Conservation (phyloP, 331 rosid species). For the Spiraea crenata region DNA sequence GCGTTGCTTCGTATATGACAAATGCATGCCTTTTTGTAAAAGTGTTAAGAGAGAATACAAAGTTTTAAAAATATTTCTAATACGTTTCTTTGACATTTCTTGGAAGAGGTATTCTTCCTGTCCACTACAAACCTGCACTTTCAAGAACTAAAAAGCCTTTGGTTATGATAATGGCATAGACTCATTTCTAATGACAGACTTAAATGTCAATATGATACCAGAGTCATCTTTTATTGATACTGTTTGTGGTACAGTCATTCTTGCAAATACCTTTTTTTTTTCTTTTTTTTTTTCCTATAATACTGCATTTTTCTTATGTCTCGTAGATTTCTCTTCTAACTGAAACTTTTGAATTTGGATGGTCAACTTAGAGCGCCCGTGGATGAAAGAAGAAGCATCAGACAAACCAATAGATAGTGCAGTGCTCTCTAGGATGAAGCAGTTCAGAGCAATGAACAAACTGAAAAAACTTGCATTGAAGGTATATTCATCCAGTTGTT, state of each 20-base stretch:
- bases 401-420: conserved; percentile 94
- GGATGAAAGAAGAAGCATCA: conserved; percentile 88
- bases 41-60: too few species aligned
- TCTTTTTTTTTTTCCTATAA: too few species aligned
- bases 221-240: background rate
- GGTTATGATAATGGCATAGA: background rate
- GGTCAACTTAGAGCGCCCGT: conserved; percentile 72
- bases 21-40: too few species aligned
- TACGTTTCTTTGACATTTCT: background rate
- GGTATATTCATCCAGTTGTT: conserved; percentile 39
- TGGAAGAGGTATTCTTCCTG: background rate
- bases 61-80: too few species aligned
- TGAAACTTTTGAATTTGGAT: conserved; percentile 25
- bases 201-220: background rate
- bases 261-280: background rate
- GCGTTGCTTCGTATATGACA: background rate
- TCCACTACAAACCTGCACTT: background rate
- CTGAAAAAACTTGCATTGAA: conserved; percentile 85
- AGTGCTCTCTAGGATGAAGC: conserved; percentile 91
- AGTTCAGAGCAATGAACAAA: conserved; percentile 93
- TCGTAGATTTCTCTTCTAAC: conserved; percentile 18
- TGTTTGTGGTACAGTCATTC: background rate
- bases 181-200: background rate
- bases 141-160: background rate
- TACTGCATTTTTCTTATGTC: background rate